Percentiles rank a stretch among this genome's conserved stretches.
Conservation (phyloP, 306 rosid species). For the Rubus parviflorus region DNA sequence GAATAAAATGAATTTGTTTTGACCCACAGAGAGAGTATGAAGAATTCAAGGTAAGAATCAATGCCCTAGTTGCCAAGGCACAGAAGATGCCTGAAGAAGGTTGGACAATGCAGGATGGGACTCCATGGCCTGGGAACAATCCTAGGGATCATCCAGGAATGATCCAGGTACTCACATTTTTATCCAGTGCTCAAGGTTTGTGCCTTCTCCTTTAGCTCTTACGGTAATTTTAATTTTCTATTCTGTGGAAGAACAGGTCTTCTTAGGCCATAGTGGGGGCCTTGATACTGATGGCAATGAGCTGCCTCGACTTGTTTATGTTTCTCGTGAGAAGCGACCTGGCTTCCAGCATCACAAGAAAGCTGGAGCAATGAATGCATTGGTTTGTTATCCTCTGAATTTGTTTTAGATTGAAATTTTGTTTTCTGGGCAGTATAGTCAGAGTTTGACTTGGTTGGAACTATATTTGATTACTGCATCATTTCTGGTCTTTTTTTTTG, state of each 20-base stretch:
- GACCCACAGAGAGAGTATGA: conserved; percentile 87
- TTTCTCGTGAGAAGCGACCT: conserved; percentile 99
- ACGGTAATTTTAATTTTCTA: conserved; percentile 24
- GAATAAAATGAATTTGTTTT: conserved; percentile 15
- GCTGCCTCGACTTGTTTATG: conserved; percentile 98
- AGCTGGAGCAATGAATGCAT: conserved; percentile 99
- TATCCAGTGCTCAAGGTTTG: conserved; percentile 3
- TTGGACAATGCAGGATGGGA: conserved; percentile 99
- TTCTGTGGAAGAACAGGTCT: conserved; percentile 57
- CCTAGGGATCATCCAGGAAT: conserved; percentile 99
- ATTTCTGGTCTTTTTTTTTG: no score
- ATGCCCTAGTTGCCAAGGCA: conserved; percentile 93
- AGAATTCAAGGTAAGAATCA: conserved; percentile 89
- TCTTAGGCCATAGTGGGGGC: conserved; percentile 98
- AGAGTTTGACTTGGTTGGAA: background rate
- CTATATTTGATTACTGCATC: no score
- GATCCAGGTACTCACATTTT: conserved; percentile 72
- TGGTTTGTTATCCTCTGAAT: conserved; percentile 57
- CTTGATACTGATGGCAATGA: conserved; percentile 99
- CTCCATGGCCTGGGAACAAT: conserved; percentile 99
- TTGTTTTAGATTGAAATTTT: background rate
- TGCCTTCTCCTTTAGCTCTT: background rate
- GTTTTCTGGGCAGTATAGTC: background rate
- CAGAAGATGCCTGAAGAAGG: conserved; percentile 99
- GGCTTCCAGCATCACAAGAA: conserved; percentile 99